A percentile compares a stretch with the other conserved stretches of the same genome.
phyloP scores from a whole-genome alignment of 139 green algal species.

The Nannochloris sp. region DNA sequence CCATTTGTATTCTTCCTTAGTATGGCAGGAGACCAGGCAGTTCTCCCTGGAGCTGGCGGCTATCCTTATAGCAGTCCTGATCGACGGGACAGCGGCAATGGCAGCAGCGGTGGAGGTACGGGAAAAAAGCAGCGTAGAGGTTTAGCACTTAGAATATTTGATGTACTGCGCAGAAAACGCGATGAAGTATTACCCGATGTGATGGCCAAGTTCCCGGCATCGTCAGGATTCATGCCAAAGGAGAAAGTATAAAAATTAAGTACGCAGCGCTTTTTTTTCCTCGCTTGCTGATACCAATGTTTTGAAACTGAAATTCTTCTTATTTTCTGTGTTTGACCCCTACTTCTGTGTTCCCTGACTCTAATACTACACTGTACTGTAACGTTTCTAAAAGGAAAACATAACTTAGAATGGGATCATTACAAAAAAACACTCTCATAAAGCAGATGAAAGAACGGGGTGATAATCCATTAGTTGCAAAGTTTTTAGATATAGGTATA shows the following conservation, averaged over 20 bases:
- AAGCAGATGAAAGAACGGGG: too few species aligned
- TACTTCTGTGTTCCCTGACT: too few species aligned
- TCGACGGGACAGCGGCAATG: background rate
- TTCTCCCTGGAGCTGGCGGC: slow-evolving; percentile 22
- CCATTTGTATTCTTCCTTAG: slow-evolving; percentile 36
- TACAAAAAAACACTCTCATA: too few species aligned
- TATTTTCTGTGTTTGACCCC: too few species aligned
- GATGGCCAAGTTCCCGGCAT: slow-evolving; percentile 10
- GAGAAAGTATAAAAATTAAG: slow-evolving; percentile 37
- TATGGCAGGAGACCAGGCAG: slow-evolving; percentile 33
- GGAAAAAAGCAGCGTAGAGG: slow-evolving; percentile 15
- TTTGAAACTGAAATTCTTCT: too few species aligned
- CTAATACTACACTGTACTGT: too few species aligned
- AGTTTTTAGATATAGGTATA: too few species aligned
- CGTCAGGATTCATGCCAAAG: slow-evolving; percentile 12
- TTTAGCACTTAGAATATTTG: slow-evolving; percentile 27
- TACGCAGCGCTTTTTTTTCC: background rate
- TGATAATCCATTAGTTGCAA: too few species aligned
- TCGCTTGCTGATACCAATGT: too few species aligned
- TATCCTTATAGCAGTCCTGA: background rate
- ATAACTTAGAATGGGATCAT: too few species aligned
- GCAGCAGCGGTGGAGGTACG: background rate
- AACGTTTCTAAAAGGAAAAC: too few species aligned
- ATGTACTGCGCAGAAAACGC: slow-evolving; percentile 23
- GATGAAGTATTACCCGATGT: slow-evolving; percentile 36